Evolutionary conservation across 805 yeast species (phyloP), one percentile per base, ranked within the genome.

Genomic region (Vanderwaltozyma verrucispora): DNA sequence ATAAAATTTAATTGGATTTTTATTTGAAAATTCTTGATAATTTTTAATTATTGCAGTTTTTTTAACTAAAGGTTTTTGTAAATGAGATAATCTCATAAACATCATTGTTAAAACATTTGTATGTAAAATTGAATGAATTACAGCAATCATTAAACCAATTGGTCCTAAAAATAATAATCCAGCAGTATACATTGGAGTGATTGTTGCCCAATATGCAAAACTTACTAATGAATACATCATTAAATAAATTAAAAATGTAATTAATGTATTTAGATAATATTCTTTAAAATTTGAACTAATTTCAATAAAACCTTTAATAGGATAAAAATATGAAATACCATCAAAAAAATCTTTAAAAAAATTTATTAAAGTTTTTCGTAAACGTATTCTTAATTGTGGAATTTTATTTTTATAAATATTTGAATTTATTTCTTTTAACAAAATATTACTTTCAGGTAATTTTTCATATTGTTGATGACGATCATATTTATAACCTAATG

Each of bases 31-130:
- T n/a, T 34, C 24, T 31, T 35, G 15, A 30, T 29, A 4, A 39
- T 36, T 10, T 39, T 42, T 17, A n/a, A 13, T 4, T 2, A 24
- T 33, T 19, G 53, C 20, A 19, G 49, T 41, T n/a, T 33, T 35
- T 9, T 33, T 34, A 5, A 49, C 48, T 15, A 53, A 20, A 5
- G 38, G 26, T 23, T 46, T 48, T 25, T 50, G 43, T n/a, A 47
- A 38, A 39, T 54, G 59, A 8, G 52, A 41, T 20, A 51, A 33
- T 36, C 63, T 46, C 53, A 58, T 46, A 33, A 52, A 53, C 53
- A 56, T 41, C 59, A 58, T 50, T 4, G 57, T 47, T 4, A 58
- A 43, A 30, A 49, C 36, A 34, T 56, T 58, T n/a, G 54, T 47
- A 11, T 58, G 63, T 28, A 58, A 32, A 20, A 53, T 37, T 7